phyloP scores from a whole-genome alignment of 2,329 filamentous ascomycete species.

The Penicillium expansum region DNA sequence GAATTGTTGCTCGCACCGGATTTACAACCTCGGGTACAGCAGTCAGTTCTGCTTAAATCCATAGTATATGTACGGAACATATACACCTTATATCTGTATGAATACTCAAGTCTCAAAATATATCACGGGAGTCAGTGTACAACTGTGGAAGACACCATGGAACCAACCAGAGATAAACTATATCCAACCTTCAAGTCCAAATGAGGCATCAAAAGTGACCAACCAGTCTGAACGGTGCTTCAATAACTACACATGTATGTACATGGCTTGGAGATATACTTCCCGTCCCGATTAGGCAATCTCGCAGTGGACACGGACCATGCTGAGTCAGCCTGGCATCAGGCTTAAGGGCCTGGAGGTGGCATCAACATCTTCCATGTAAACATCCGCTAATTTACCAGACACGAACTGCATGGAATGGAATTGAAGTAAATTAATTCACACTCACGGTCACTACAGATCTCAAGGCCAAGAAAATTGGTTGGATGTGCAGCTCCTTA shows the following conservation, averaged over 20 bases:
- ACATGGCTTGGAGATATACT: neutral
- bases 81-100: neutral
- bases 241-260: neutral
- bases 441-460: neutral
- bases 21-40: too few relatives aligned
- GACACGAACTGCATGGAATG: neutral
- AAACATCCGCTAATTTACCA: neutral
- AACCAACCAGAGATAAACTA: neutral
- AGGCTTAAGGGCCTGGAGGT: neutral
- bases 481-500: neutral
- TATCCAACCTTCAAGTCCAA: neutral
- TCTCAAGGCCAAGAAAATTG: neutral
- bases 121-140: neutral
- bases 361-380: slow-evolving; percentile 4
- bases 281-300: neutral
- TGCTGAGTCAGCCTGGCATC: neutral
- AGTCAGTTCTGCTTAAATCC: neutral
- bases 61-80: neutral
- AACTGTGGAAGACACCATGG: neutral
- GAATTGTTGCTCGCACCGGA: too few relatives aligned
- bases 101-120: neutral
- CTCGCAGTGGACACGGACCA: neutral
- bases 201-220: too few relatives aligned
- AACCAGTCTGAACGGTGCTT: neutral
- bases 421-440: neutral